Conservation (phyloP, 768 basidiomycete species). For the Nidularia sp. region DNA sequence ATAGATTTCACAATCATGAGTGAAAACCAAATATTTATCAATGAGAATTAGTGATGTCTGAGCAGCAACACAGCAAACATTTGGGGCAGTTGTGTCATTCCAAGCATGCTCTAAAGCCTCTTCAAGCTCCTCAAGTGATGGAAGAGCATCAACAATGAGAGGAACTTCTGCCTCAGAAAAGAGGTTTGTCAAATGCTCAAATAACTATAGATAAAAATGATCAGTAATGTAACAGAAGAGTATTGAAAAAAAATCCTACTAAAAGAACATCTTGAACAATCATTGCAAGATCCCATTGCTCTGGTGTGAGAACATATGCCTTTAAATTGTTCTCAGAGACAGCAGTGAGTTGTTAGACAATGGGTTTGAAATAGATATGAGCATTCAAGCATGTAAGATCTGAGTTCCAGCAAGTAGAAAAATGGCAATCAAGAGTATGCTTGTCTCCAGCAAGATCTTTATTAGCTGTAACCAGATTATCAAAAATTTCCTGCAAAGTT, state of each 20-base stretch:
- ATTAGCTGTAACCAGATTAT: constrained; percentile 11
- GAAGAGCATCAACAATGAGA: constrained; percentile 13
- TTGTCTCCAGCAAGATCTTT: constrained; percentile 2
- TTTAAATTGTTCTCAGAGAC: constrained; percentile 3
- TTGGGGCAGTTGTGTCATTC: constrained; percentile 3
- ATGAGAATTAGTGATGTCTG: background rate
- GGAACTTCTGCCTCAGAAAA: constrained; percentile 16
- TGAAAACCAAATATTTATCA: background rate
- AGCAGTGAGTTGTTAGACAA: constrained; percentile 12
- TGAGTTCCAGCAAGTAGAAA: constrained; percentile 26
- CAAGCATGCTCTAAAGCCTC: constrained; percentile 3
- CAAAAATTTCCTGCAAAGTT: constrained; percentile 17
- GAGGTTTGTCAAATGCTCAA: constrained; percentile 12
- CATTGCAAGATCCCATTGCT: background rate
- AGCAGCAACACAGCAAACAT: background rate
- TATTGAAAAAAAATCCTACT: constrained; percentile 3
- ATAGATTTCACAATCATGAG: constrained; percentile 1
- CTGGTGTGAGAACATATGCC: constrained; percentile 9
- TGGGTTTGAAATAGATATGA: constrained; percentile 13
- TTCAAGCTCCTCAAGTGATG: constrained; percentile 10
- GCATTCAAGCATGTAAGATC: constrained; percentile 18
- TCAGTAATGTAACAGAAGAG: background rate
- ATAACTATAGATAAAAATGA: constrained; percentile 10
- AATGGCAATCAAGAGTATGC: constrained; percentile 11
- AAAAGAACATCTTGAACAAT: constrained; percentile 14